A percentile compares a stretch with the other conserved stretches of the same genome.
Conservation (phyloP, 1,284 basidiomycete species). For the Anthracocystis setariae region DNA sequence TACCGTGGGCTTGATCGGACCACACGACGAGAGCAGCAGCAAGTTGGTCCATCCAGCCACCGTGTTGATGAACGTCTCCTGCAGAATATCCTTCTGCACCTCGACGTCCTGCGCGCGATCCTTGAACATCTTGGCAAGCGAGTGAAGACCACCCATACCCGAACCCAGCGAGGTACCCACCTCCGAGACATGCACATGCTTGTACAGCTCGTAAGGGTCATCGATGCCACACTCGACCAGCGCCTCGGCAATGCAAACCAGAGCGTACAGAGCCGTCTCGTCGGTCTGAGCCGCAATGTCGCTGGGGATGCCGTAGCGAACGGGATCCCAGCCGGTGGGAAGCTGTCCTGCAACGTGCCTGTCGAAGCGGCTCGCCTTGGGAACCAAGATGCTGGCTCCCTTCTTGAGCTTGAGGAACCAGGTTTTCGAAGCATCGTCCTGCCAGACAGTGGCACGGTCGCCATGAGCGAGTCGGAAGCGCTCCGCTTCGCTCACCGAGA, state of each 20-base stretch:
- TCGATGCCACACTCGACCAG: constrained; percentile 94
- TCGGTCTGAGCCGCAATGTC: constrained; percentile 95
- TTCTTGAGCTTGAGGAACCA: constrained; percentile 99
- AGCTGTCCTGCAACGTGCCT: constrained; percentile 94
- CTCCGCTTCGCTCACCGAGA: constrained; percentile 86
- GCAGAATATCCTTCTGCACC: constrained; percentile 96
- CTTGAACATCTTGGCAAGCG: constrained; percentile 82
- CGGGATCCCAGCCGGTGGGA: constrained; percentile 95
- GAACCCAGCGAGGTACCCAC: constrained; percentile 73
- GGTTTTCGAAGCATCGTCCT: constrained; percentile 78
- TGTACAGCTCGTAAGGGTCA: constrained; percentile 81
- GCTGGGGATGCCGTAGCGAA: constrained; percentile 95
- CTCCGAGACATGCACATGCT: constrained; percentile 94
- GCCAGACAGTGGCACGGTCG: constrained; percentile 95
- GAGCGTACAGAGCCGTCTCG: constrained; percentile 94
- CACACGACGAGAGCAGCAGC: constrained; percentile 72
- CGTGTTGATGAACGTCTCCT: constrained; percentile 78
- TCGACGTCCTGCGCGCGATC: constrained; percentile 96
- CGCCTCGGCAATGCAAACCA: constrained; percentile 92
- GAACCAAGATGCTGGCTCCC: constrained; percentile 90
- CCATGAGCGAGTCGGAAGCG: constrained; percentile 97
- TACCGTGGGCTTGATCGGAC: constrained; percentile 97
- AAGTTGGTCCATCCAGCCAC: constrained; percentile 92
- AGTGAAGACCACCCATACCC: constrained; percentile 90
- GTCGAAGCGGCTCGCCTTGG: constrained; percentile 94